A percentile compares a stretch with the other conserved stretches of the same genome.
Conservation (phyloP, 345 rosid species). For the Kandelia obovata region DNA sequence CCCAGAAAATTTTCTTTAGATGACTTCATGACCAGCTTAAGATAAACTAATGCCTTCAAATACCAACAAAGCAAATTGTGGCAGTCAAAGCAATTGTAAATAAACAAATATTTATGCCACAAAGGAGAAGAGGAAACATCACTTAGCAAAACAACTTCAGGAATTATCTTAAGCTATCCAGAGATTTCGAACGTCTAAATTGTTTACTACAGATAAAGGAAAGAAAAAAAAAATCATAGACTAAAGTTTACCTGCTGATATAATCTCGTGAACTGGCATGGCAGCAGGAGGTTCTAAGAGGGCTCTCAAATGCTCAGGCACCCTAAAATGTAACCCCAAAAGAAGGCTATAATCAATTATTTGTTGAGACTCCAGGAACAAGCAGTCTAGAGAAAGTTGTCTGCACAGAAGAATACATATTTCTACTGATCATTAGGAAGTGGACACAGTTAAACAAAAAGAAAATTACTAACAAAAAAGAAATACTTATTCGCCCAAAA, state of each 20-base stretch:
- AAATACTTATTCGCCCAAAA: neutral
- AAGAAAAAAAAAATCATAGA: neutral
- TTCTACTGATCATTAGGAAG: constrained; percentile 8
- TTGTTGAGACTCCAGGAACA: constrained; percentile 71
- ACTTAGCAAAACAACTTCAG: neutral
- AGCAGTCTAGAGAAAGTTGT: constrained; percentile 67
- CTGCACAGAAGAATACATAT: constrained; percentile 38
- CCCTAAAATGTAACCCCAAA: constrained; percentile 81
- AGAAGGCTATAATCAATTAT: constrained; percentile 88
- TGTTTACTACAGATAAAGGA: no score
- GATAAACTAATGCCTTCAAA: neutral
- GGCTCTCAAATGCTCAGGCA: constrained; percentile 65
- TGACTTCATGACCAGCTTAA: neutral
- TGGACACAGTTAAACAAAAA: neutral
- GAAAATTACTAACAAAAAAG: neutral
- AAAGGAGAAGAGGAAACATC: neutral
- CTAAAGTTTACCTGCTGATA: constrained; percentile 40
- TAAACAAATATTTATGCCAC: neutral
- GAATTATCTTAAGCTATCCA: no score
- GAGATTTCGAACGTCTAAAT: no score
- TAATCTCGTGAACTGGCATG: constrained; percentile 36
- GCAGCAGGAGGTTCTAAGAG: constrained; percentile 51
- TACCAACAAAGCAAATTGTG: neutral
- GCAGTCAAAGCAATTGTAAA: neutral
- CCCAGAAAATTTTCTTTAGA: neutral